Evolutionary conservation across 768 basidiomycete species (phyloP), one percentile per base, ranked within the genome.

Genomic region (Leccinum ochraceum): DNA sequence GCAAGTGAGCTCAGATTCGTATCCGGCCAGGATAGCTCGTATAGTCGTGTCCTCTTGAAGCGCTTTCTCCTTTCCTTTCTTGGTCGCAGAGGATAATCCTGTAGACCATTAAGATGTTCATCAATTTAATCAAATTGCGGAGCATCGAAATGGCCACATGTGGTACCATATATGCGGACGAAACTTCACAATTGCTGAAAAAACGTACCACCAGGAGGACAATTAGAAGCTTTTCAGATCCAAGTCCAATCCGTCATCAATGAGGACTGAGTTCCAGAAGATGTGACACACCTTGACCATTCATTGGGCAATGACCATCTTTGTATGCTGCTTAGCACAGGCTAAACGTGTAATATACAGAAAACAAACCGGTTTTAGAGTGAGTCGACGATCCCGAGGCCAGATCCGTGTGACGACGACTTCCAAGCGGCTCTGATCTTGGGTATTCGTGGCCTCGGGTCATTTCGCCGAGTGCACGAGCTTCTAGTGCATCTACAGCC

Each of bases 1-100:
- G 71, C 90, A 92, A 16, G 76, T 83, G 53, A 90, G 71, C 65
- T 89, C 88, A 49, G 84, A 80, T 68, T 87, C 88, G 53, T 85
- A 82, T n/a, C 64, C 76, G 3, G 76, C 75, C 46, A 89, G 69
- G 17, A 78, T 59, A 39, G 64, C 66, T 58, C 67, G 68, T 42
- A 76, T 57, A 24, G 63, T 64, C 22, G 72, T 39, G 14, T 60
- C 63, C 30, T 66, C 71, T 17, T 57, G 65, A 60, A 66, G 49
- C 6, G 66, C 75, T 60, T 76, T 81, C 59, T 66, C 71, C 67
- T 84, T 86, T 16, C 79, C 80, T 71, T 82, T 84, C 62, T 75
- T 76, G 56, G 62, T 67, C 34, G 66, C 57, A n/a, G 67, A 53
- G 20, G 52, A 48, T 22, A 42, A 24, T 24, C 46, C 64, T 57